Evolutionary conservation across 2,329 filamentous ascomycete genomes (phyloP).

Genomic region (Macrophomina phaseolina): DNA sequence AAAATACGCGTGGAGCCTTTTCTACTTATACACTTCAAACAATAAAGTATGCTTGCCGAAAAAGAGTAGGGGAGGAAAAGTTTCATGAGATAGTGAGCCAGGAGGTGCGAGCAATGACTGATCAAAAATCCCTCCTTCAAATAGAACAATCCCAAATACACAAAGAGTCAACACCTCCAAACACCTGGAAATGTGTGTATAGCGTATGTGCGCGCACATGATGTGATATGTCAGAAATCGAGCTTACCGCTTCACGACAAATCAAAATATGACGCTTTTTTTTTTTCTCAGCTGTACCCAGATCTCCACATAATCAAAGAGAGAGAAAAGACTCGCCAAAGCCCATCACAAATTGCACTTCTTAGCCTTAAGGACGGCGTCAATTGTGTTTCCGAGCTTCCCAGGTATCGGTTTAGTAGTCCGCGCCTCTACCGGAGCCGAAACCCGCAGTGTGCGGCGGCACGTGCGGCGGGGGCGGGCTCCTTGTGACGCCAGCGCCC

Average conservation of each 20-base stretch:
- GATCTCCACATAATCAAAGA: not conserved
- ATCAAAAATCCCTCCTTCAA: not conserved
- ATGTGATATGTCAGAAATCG: constrained; percentile 5
- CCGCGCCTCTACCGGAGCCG: constrained; percentile 17
- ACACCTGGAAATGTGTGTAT: constrained; percentile 17
- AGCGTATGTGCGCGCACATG: not conserved
- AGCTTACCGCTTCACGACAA: not conserved
- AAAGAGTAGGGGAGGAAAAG: not conserved
- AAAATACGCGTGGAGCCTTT: not conserved
- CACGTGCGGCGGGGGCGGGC: constrained; percentile 21
- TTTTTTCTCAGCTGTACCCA: not conserved
- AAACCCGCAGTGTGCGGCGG: constrained; percentile 27
- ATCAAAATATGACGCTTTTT: not conserved
- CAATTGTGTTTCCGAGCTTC: not conserved
- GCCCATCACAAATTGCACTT: not conserved
- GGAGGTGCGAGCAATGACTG: not conserved
- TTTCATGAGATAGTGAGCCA: not conserved
- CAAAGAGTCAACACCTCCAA: constrained; percentile 8
- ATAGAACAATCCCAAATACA: not conserved
- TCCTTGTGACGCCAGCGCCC: constrained; percentile 38
- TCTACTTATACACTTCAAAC: constrained; percentile 12
- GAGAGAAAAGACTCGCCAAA: not conserved
- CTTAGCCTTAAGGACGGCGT: too few species aligned
- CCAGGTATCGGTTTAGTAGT: not conserved
- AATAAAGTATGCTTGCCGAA: not conserved